Evolutionary conservation across 371 early-diverging fungal genomes (phyloP), one percentile per base, ranked within the genome.

Genomic region (Rhizopus microsporus): DNA sequence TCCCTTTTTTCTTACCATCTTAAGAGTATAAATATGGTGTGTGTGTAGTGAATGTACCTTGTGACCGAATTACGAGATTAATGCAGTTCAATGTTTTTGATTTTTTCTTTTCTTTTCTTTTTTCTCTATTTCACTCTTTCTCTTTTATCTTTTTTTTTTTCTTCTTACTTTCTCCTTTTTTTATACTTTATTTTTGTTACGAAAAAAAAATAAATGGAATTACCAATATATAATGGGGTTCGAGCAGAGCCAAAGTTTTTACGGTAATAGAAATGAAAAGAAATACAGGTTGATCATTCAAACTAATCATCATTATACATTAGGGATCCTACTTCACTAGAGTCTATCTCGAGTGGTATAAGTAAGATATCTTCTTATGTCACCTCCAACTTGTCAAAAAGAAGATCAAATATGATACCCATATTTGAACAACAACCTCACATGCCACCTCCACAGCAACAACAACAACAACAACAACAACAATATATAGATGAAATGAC

Each of bases 311-410:
- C 12, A 40, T 34, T 39, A 45, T 45, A 10, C 16, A 12, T 34
- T 45, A 85, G 84, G 58, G 84, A 83, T 59, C 86, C 84, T 13
- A 82, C 86, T 32, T 78, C 84, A 15, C 61, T 86, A 30, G 86
- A 86, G 63, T 79, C 80, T 7, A 62, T 86, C 37, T 82, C 84
- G 8, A 80, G 81, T 12, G 83, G 79, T 34, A 60, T 82, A 58
- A 77, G 80, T 31, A 81, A 81, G 35, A 65, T 86, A 29, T 84
- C 86, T 12, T 76, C 80, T 17, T 83, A 84, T 45, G 86, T 86
- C 17, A 65, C 81, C 38, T 74, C 76, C 7, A 79, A 74, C 48
- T 32, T 79, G 29, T 72, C 68, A 10, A 74, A 80, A 66, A 57
- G 68, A 50, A 74, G 68, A 38, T 48, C 68, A 53, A 80, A 67